Base-by-base conservation (phyloP, 345 rosid species). In the Limnanthes douglasii region DNA sequence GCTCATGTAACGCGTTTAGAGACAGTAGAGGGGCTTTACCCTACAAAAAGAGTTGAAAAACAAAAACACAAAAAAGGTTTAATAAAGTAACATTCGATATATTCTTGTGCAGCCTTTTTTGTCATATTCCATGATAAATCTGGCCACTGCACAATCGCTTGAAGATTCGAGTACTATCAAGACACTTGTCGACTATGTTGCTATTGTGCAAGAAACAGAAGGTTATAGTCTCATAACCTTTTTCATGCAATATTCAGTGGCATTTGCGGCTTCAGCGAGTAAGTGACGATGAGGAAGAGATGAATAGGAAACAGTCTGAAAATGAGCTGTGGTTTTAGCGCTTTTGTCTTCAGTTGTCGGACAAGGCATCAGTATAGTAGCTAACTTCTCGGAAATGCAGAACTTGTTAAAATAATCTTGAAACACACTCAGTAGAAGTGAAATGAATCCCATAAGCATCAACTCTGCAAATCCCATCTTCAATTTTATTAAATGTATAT, bases 371-470 rank as follows among this genome's bases (percentile, higher is more conserved):
- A 69, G 57, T 52, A 52, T 69, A 31, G 34, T n/a, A 15, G 78
- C 63, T 5, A 68, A 33, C 1, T 39, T 29, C 54, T 66, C 39
- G 0, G 84, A 4, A 15, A 78, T 70, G 50, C 94, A 81, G 29
- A 78, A 55, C 31, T 25, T 56, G 46, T 20, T 47, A 21, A 86
- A 74, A 14, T 43, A 34, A 1, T 24, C 46, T 45, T 77, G 83
- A 48, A 62, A 46, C 21, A 85, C 82, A 10, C 93, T 53, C 33
- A 85, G 49, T 15, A 85, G 49, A 47, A 80, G 61, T 8, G 96
- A 80, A 36, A 85, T 85, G 49, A 86, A 86, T 33, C 96, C 96
- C 61, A 86, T 41, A 14, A 86, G 56, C 96, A 86, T 86, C 66
- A 77, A 59, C 61, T 80, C 96, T 86, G 90, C 66, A 48, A 17